Percentiles rank a stretch among this genome's conserved stretches.
Evolutionary conservation across 2,329 filamentous ascomycete species (phyloP).

Genomic region (Amauroascus verrucosus): DNA sequence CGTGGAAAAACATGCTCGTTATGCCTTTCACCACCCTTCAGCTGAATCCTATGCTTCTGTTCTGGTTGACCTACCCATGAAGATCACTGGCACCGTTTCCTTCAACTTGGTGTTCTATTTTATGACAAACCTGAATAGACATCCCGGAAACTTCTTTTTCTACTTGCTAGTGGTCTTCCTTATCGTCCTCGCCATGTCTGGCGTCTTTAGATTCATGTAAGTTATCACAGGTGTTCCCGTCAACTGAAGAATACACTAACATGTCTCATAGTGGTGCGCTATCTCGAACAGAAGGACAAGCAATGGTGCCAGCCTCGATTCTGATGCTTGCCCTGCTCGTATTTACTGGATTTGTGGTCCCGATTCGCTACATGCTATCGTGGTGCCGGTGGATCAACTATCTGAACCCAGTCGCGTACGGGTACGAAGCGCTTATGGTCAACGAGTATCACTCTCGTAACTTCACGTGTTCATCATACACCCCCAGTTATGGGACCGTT

Average conservation of each 20-base stretch:
- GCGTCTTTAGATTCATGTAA: not conserved
- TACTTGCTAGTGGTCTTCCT: conserved; percentile 64
- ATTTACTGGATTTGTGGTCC: conserved; percentile 41
- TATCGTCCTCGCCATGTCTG: conserved; percentile 65
- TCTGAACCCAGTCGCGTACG: conserved; percentile 42
- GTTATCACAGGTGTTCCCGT: too few relatives aligned
- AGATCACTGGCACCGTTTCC: not conserved
- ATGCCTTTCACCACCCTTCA: not conserved
- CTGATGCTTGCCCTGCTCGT: conserved; percentile 39
- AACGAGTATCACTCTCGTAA: conserved; percentile 50
- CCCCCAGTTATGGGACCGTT: conserved; percentile 25
- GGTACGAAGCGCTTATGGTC: conserved; percentile 53
- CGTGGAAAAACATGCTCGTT: conserved; percentile 1
- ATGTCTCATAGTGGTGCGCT: conserved; percentile 55
- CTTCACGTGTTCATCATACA: conserved; percentile 48
- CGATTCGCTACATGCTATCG: conserved; percentile 49
- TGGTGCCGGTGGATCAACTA: conserved; percentile 74
- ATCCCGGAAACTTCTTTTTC: conserved; percentile 70
- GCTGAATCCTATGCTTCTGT: conserved; percentile 2
- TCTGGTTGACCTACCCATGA: not conserved
- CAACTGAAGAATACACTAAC: conserved; percentile 35
- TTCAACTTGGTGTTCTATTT: conserved; percentile 57
- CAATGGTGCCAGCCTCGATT: conserved; percentile 46
- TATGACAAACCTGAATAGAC: conserved; percentile 68
- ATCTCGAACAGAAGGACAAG: conserved; percentile 65